Percentiles rank a stretch among this genome's conserved stretches.
These are phyloP conservation scores for Pythium insidiosum DNA, from an alignment of 352 stramenopile species.

Conservation along the genomic window DNA sequence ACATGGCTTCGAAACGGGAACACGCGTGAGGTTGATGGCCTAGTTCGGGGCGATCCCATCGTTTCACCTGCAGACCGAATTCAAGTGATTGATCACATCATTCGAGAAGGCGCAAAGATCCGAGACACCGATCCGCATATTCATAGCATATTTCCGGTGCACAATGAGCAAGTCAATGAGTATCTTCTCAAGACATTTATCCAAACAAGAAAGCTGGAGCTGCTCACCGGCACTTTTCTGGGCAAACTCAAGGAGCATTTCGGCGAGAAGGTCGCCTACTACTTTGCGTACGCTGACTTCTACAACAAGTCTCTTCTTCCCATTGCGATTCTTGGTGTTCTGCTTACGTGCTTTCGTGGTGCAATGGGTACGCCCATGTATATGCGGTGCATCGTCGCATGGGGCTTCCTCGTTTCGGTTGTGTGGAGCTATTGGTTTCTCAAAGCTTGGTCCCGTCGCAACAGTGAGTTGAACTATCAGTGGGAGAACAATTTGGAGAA, in stretches of 20 bases:
- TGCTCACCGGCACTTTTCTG: conserved; percentile 48
- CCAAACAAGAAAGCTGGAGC: conserved; percentile 54
- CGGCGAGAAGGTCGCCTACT: conserved; percentile 80
- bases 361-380: conserved; percentile 67
- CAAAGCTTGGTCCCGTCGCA: conserved; percentile 70
- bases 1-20: conserved; percentile 71
- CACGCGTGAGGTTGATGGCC: conserved; percentile 58
- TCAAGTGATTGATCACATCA: conserved; percentile 79
- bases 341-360: conserved; percentile 55
- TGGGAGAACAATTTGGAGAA: conserved; percentile 67
- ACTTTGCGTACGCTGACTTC: conserved; percentile 82
- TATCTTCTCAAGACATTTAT: conserved; percentile 73
- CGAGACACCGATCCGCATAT: conserved; percentile 40
- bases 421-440: conserved; percentile 79
- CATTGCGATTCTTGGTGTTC: conserved; percentile 62
- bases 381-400: conserved; percentile 70
- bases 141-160: conserved; percentile 71
- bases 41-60: conserved; percentile 44
- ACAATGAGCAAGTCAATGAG: conserved; percentile 60
- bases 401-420: conserved; percentile 70
- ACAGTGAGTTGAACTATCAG: conserved; percentile 61
- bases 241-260: conserved; percentile 66
- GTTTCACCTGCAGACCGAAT: conserved; percentile 71
- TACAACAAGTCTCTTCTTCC: conserved; percentile 81
- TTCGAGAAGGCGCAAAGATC: conserved; percentile 62